Base-by-base conservation (phyloP, 176 grass and related monocot genomes). In the Tuctoria greenei region DNA sequence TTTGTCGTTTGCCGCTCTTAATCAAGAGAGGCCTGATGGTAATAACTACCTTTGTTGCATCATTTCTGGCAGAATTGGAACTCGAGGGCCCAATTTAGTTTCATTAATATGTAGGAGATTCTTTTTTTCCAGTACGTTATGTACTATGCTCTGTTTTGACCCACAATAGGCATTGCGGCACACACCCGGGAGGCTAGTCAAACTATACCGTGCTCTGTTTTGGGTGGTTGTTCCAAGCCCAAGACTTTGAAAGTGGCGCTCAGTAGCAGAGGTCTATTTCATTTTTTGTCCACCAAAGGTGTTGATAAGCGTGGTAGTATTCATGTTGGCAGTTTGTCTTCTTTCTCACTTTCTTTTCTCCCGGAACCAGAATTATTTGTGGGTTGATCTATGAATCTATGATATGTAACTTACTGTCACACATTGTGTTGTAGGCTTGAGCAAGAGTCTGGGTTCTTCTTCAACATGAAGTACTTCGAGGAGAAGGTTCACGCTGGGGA, bases 381-480 rank as follows among this genome's bases (percentile, higher is more conserved):
- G 5, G 46, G 47, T 76, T 64, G 1, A 21, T 58, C 45, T 41
- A 31, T 6, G 3, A 46, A 21, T 58, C 45, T 41, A 31, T 6
- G 3, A 46, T 61, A 20, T 75, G 50, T 62, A 81, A 52, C 66
- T 72, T 16, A 16, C 31, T 37, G 3, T 42, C 16, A 7, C 20
- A 61, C 42, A 57, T 83, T 76, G 42, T 59, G 58, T 37, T 82
- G 50, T 39, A 98, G 95, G 84, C 85, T 98, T 62, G 95, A 98
- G 74, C 95, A 94, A 78, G 95, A 98, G 52, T 94, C 95, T 3
- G 95, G 89, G 6, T 92, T 98, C 64, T 94, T 90, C 79, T 98
- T 98, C 84, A 94, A 94, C 57, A 84, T 90, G 81, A 98, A 98
- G 75, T 94, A 98, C 76, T 94, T 98, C 16, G 95, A 98, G 70